A percentile compares a stretch with the other conserved stretches of the same genome.
Conservation (phyloP, 257 asterid genomes). For the Linaria vulgaris region DNA sequence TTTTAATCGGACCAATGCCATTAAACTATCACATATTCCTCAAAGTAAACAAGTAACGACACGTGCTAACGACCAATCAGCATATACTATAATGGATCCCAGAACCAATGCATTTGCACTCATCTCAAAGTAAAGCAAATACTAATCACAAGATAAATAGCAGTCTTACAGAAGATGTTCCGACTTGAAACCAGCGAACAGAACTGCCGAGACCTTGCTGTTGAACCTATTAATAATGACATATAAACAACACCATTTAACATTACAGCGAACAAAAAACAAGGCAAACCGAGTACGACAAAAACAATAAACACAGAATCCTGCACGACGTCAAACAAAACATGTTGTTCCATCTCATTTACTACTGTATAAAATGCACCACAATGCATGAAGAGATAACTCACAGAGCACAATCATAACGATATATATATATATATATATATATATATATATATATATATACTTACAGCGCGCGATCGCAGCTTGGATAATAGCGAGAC, state of each 20-base stretch:
- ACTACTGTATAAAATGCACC: too few species aligned
- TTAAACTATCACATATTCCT: neutral
- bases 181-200: constrained; percentile 91
- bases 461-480: constrained; percentile 46
- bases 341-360: too few species aligned
- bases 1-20: neutral
- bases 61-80: too few species aligned
- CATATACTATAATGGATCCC: neutral
- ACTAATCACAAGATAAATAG: neutral
- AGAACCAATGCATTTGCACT: neutral
- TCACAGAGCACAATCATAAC: too few species aligned
- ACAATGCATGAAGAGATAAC: too few species aligned
- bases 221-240: constrained; percentile 53
- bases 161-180: constrained; percentile 66
- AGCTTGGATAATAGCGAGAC: constrained; percentile 42
- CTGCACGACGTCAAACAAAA: neutral
- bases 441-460: too few species aligned
- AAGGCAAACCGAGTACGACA: neutral
- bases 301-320: neutral
- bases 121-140: neutral
- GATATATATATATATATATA: too few species aligned
- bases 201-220: constrained; percentile 56
- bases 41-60: too few species aligned
- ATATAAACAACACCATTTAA: neutral
- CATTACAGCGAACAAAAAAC: neutral